phyloP scores from a whole-genome alignment of 257 asterid species.

The Jaltomata sinuosa region DNA sequence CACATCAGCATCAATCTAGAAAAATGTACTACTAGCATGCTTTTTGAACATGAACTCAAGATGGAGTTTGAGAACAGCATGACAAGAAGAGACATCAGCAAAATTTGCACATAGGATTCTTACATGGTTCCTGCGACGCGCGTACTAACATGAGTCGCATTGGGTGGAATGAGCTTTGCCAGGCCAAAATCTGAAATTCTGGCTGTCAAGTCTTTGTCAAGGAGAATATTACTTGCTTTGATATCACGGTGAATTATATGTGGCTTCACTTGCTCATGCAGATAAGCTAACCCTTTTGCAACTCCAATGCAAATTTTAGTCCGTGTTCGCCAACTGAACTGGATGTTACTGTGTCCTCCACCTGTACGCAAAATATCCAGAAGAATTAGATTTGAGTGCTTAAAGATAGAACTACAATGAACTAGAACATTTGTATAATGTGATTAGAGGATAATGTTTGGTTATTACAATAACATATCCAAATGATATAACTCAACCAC shows the following conservation, averaged over 20 bases:
- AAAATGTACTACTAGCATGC: background rate
- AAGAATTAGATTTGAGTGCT: conserved; percentile 6
- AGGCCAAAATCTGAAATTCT: conserved; percentile 95
- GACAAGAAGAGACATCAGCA: background rate
- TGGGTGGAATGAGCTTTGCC: conserved; percentile 84
- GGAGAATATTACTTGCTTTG: conserved; percentile 95
- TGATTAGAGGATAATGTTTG: background rate
- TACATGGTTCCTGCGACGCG: conserved; percentile 97
- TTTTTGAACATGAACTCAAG: background rate
- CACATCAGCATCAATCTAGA: background rate
- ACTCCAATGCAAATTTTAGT: conserved; percentile 62
- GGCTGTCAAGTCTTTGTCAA: conserved; percentile 71
- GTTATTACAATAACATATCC: background rate
- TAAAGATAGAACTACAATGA: background rate
- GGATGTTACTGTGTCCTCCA: conserved; percentile 28
- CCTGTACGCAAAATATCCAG: conserved; percentile 32
- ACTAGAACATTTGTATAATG: background rate
- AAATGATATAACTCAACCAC: background rate
- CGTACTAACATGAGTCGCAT: conserved; percentile 86
- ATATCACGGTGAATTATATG: conserved; percentile 91
- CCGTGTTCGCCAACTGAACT: conserved; percentile 65
- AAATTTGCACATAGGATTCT: conserved; percentile 16
- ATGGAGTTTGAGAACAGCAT: background rate
- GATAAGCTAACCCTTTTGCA: conserved; percentile 84
- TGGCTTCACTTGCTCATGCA: conserved; percentile 90